phyloP scores from a whole-genome alignment of 768 basidiomycete genomes.

The Pleurotus eryngii region DNA sequence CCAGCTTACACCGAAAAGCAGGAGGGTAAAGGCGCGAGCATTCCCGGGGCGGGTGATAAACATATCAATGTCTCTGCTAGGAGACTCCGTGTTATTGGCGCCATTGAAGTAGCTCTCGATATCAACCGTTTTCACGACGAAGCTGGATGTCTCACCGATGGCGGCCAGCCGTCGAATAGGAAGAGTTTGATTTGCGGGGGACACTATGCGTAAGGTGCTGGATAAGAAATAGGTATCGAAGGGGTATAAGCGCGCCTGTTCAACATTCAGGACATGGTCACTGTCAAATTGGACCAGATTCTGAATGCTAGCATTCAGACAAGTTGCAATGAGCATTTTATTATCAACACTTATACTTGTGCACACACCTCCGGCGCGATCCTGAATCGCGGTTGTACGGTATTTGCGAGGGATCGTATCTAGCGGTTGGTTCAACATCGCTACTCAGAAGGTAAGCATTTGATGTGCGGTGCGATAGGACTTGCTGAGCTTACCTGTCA shows the following conservation, averaged over 20 bases:
- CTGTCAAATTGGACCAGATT: slow-evolving; percentile 56
- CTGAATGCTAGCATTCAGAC: slow-evolving; percentile 38
- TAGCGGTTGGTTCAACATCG: slow-evolving; percentile 29
- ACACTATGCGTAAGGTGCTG: slow-evolving; percentile 42
- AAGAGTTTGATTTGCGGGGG: slow-evolving; percentile 29
- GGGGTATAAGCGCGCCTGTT: slow-evolving; percentile 50
- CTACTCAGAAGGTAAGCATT: slow-evolving; percentile 18
- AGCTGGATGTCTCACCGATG: slow-evolving; percentile 43
- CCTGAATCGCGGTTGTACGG: slow-evolving; percentile 39
- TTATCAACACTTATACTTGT: no score
- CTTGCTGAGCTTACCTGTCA: slow-evolving; percentile 37
- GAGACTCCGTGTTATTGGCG: slow-evolving; percentile 17
- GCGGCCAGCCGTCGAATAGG: slow-evolving; percentile 42
- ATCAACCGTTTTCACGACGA: slow-evolving; percentile 39
- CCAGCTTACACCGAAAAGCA: slow-evolving; percentile 50
- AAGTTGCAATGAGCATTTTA: background rate
- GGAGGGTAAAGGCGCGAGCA: slow-evolving; percentile 39
- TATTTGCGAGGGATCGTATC: slow-evolving; percentile 45
- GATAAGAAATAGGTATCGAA: slow-evolving; percentile 53
- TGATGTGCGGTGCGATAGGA: background rate
- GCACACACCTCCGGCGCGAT: slow-evolving; percentile 36
- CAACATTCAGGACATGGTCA: slow-evolving; percentile 53
- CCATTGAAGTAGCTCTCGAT: slow-evolving; percentile 30
- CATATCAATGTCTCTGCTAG: slow-evolving; percentile 45
- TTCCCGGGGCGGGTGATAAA: slow-evolving; percentile 40